Percentiles rank a stretch among this genome's conserved stretches.
phyloP scores from a whole-genome alignment of 495 filamentous ascomycete species.

The Penicillium coffeae region DNA sequence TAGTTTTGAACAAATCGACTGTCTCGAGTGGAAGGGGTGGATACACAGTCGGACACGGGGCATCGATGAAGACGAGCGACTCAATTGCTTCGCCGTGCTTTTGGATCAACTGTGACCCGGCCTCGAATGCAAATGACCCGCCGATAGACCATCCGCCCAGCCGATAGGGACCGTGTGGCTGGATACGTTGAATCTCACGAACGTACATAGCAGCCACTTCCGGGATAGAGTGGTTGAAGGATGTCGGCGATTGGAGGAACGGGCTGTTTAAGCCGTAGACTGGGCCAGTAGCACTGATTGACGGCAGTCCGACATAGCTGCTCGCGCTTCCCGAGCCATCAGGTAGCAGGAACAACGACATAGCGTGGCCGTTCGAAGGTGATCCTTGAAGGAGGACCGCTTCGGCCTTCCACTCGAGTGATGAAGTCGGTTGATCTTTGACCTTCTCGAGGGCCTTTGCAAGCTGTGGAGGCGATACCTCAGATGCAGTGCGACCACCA shows the following conservation, averaged over 20 bases:
- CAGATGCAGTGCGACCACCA: no score
- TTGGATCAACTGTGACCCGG: slow-evolving; percentile 25
- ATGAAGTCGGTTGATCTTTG: no score
- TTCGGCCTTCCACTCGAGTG: neutral
- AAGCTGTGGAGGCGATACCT: neutral
- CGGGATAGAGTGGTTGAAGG: slow-evolving; percentile 24
- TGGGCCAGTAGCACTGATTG: slow-evolving; percentile 20
- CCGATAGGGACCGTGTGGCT: slow-evolving; percentile 63
- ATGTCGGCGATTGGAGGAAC: slow-evolving; percentile 54
- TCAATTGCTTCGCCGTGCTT: slow-evolving; percentile 27
- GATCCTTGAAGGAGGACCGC: neutral
- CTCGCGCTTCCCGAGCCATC: slow-evolving; percentile 71
- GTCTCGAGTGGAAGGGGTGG: slow-evolving; percentile 4
- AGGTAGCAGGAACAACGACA: slow-evolving; percentile 69
- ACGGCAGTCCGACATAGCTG: slow-evolving; percentile 55
- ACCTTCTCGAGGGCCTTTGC: neutral
- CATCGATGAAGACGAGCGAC: slow-evolving; percentile 35
- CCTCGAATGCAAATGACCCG: slow-evolving; percentile 42
- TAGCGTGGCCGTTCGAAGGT: slow-evolving; percentile 21
- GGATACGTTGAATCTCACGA: slow-evolving; percentile 57
- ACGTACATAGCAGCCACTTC: slow-evolving; percentile 52
- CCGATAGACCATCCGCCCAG: slow-evolving; percentile 57
- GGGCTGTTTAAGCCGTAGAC: slow-evolving; percentile 64
- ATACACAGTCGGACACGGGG: slow-evolving; percentile 12
- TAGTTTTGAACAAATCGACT: no score